A percentile compares a stretch with the other conserved stretches of the same genome.
phyloP scores from a whole-genome alignment of 208 protist genomes.

The Leishmania major region DNA sequence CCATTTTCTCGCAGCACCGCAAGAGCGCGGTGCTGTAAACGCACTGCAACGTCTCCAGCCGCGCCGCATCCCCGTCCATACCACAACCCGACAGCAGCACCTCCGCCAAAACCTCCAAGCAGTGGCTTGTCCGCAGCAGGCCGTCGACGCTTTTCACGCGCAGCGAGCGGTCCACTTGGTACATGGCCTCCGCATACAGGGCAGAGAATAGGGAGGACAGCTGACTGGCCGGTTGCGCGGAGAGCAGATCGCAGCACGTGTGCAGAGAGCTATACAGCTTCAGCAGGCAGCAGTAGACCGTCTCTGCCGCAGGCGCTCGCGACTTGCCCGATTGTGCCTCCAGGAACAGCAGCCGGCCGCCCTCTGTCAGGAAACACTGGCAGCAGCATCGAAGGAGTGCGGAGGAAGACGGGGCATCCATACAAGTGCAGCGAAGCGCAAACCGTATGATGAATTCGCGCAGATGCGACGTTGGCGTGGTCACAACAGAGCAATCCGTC shows the following conservation, averaged over 20 bases:
- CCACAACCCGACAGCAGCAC: constrained; percentile 43
- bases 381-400: constrained; percentile 61
- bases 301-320: constrained; percentile 45
- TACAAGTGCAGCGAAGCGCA: constrained; percentile 22
- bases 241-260: constrained; percentile 45
- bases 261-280: constrained; percentile 69
- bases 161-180: constrained; percentile 63
- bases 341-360: constrained; percentile 54
- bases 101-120: constrained; percentile 85
- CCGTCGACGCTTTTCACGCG: constrained; percentile 31
- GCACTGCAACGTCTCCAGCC: constrained; percentile 33
- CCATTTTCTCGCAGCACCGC: constrained; percentile 60
- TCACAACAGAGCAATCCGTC: constrained; percentile 16
- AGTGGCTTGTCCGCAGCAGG: constrained; percentile 60
- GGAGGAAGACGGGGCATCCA: constrained; percentile 11
- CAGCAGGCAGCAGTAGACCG: constrained; percentile 60
- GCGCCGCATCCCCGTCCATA: constrained; percentile 8
- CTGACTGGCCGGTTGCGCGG: constrained; percentile 17
- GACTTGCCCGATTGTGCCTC: constrained; percentile 46
- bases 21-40: constrained; percentile 78
- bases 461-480: background rate
- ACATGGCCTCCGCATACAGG: constrained; percentile 72
- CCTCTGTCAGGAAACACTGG: constrained; percentile 71
- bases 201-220: constrained; percentile 68
- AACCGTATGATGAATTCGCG: constrained; percentile 19